phyloP scores from a whole-genome alignment of 768 basidiomycete species.

The Cystoderma amianthinum region DNA sequence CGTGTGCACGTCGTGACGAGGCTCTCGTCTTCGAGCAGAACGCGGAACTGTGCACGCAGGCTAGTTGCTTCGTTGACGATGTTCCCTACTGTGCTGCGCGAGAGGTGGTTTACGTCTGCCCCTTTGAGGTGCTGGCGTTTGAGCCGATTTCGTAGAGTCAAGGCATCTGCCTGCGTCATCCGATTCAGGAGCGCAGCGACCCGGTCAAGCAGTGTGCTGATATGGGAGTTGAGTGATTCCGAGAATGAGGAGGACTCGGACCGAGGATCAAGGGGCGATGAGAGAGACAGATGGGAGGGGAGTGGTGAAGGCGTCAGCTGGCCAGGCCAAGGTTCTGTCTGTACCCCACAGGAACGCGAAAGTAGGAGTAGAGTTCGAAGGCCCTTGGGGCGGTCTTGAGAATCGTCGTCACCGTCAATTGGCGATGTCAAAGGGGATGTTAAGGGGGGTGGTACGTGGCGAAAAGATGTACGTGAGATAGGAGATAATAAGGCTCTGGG shows the following conservation, averaged over 20 bases:
- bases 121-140: constrained; percentile 86
- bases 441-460: no score
- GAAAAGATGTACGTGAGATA: no score
- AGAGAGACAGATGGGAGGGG: constrained; percentile 26
- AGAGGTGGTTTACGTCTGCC: constrained; percentile 83
- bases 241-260: constrained; percentile 74
- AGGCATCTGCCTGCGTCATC: constrained; percentile 74
- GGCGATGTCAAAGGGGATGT: no score
- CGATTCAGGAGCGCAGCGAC: constrained; percentile 45
- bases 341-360: constrained; percentile 58
- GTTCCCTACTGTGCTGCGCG: constrained; percentile 69
- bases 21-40: constrained; percentile 70
- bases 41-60: constrained; percentile 70
- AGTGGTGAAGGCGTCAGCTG: constrained; percentile 23
- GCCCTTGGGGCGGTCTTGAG: constrained; percentile 27
- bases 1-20: constrained; percentile 55
- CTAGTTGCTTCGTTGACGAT: constrained; percentile 65
- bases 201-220: constrained; percentile 58
- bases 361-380: constrained; percentile 44
- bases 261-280: constrained; percentile 46
- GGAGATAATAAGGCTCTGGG: constrained; percentile 14
- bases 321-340: constrained; percentile 47
- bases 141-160: constrained; percentile 82
- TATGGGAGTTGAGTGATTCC: constrained; percentile 43
- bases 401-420: constrained; percentile 22